Base-by-base conservation (phyloP, 2,329 filamentous ascomycete species). In the Zymoseptoria pseudotritici region DNA sequence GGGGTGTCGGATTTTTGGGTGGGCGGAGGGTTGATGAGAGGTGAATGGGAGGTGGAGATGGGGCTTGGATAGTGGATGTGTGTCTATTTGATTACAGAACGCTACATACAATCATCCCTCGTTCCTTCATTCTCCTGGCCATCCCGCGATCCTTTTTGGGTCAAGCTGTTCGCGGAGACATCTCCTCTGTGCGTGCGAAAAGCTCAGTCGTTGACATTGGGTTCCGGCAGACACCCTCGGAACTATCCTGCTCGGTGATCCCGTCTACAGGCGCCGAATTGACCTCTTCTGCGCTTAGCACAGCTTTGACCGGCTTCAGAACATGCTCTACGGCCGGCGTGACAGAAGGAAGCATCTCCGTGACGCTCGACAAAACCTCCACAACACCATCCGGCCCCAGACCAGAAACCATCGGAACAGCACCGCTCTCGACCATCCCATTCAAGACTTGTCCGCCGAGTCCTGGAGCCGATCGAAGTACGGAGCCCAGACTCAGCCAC, bases 1-100 rank as follows among this genome's bases (percentile, higher is more conserved):
- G 26, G 91, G 90, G 0, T 82, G 91, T 57, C 80, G 92, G 69
- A 86, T 96, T 2, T 97, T 97, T 83, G 93, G 94, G 13, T 94
- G 87, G 82, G 82, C 67, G 17, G 68, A 67, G 46, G 61, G 31
- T 46, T 29, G 9, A 52, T 29, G 17, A 46, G 24, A n/a, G 57
- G 57, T 22, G 19, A 24, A 31, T 26, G 36, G 19, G 24, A 22
- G 49, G 19, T 20, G 53, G 24, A 3, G 53, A 26, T 4, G 21
- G 20, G 8, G 21, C 6, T 22, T 53, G 26, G 26, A 53, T 3
- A 7, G 20, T 20, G 50, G 31, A 11, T n/a, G n/a, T n/a, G n/a
- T n/a, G n/a, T n/a, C n/a, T n/a, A n/a, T 17, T 46, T n/a, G n/a
- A 17, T 46, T 17, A 46, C 36, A n/a, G 36, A 17, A 17, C 36